A percentile compares a stretch with the other conserved stretches of the same genome.
Evolutionary conservation across 495 filamentous ascomycete genomes (phyloP).

Genomic region (Penicillium malachiteum): DNA sequence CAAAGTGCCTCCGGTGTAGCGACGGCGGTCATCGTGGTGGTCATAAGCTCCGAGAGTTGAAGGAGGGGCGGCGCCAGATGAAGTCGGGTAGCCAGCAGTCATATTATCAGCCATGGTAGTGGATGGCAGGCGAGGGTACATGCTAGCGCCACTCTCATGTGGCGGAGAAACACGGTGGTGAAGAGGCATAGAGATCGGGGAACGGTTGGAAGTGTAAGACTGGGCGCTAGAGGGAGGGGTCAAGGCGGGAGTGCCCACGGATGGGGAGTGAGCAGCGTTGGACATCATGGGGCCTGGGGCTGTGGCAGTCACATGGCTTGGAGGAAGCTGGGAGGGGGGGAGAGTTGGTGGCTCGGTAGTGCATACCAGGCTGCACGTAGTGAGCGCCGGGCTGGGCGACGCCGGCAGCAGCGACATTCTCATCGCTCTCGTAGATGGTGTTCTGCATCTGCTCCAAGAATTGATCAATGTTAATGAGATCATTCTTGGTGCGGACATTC

Average conservation of each 20-base stretch:
- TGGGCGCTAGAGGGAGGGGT: constrained; percentile 86
- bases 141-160: constrained; percentile 60
- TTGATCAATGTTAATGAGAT: constrained; percentile 86
- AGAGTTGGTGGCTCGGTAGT: constrained; percentile 72
- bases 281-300: constrained; percentile 61
- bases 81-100: constrained; percentile 55
- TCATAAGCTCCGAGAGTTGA: constrained; percentile 82
- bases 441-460: constrained; percentile 92
- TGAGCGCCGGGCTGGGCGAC: constrained; percentile 68
- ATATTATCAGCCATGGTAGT: constrained; percentile 59
- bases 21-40: constrained; percentile 71
- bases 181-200: constrained; percentile 64
- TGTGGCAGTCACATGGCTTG: constrained; percentile 56
- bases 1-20: constrained; percentile 83
- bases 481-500: constrained; percentile 87
- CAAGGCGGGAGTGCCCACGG: constrained; percentile 73
- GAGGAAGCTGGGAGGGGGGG: constrained; percentile 57
- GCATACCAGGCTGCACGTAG: constrained; percentile 55
- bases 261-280: constrained; percentile 47
- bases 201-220: constrained; percentile 83
- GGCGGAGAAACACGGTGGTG: constrained; percentile 61
- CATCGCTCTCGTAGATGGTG: constrained; percentile 89
- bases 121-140: constrained; percentile 85
- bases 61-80: constrained; percentile 65
- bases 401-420: constrained; percentile 71